Base-by-base conservation (phyloP, 345 rosid species). In the Sonneratia caseolaris region DNA sequence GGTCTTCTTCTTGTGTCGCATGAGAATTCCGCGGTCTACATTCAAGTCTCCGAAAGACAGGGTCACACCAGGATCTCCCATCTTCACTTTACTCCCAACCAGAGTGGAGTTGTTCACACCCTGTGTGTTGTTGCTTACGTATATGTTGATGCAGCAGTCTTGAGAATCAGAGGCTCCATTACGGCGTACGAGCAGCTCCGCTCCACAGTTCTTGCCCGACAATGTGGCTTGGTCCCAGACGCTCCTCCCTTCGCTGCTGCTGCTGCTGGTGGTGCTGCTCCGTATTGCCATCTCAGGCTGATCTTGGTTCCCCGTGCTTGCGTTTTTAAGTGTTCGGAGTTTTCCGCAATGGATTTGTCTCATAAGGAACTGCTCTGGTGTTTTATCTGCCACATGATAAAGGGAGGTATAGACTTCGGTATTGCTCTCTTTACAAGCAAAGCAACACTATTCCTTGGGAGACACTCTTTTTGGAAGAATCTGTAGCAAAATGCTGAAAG, bases 201-300 rank as follows among this genome's bases (percentile, higher is more conserved):
- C 96, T 7, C 98, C 97, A 0, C 78, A 77, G 71, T 88, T 93
- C 68, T 80, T 84, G 57, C 93, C 97, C 27, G 83, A 82, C 68
- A 90, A 22, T 66, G 78, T 76, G 43, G 84, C 66, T 1, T 35
- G 4, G 66, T 62, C 66, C 7, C 11, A 14, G 19, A 32, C 12
- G 66, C 66, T 12, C 37, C 66, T n/a, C 7, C 21, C 21, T 7
- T 32, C 14, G 19, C 16, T 62, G 37, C 19, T 5, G 19, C 16
- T 62, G 37, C 19, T 5, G 45, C 2, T 42, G 45, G 45, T 9
- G 5, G 45, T 32, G 37, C 37, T 62, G 66, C 66, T 62, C 19
- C 3, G 66, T 12, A 16, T 62, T 35, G 66, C 5, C 66, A 62
- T 27, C 66, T 27, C 18, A 15, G 66, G 38, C 27, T 62, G 18